Conservation (phyloP, 2,329 filamentous ascomycete species). For the Neospermospora avenae region DNA sequence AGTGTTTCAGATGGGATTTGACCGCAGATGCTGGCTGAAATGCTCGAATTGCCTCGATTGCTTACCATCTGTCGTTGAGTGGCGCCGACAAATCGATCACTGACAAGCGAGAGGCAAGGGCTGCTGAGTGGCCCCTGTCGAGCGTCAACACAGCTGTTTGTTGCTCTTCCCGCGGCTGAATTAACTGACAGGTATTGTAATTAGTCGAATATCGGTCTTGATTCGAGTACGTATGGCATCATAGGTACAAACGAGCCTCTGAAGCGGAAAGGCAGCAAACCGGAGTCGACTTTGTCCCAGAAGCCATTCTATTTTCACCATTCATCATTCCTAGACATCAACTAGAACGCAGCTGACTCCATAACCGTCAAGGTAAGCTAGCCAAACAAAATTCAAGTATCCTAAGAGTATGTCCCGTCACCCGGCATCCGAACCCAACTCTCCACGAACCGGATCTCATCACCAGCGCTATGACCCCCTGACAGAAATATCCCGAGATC, state of each 20-base stretch:
- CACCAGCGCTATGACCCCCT: neutral
- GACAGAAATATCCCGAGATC: neutral
- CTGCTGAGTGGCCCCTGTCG: slow-evolving; percentile 3
- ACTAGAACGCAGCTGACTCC: neutral
- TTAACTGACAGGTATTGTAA: neutral
- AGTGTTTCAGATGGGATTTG: neutral
- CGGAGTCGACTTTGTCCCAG: neutral
- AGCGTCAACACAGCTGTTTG: neutral
- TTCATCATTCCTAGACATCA: neutral
- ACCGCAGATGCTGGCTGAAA: neutral
- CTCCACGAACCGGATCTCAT: neutral
- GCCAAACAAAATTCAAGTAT: neutral
- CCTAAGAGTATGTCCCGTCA: too few species aligned
- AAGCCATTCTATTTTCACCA: neutral
- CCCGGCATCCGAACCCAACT: neutral
- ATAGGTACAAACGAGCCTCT: neutral
- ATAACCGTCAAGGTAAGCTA: neutral
- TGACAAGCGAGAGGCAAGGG: slow-evolving; percentile 7
- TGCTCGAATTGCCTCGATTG: too few species aligned
- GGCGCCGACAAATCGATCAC: slow-evolving; percentile 7
- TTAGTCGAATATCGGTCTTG: neutral
- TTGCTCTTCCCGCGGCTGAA: neutral
- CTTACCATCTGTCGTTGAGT: slow-evolving; percentile 15
- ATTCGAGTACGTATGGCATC: neutral
- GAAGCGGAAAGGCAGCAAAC: neutral